Conservation (phyloP, 352 stramenopile genomes). For the Phytophthora capsici region DNA sequence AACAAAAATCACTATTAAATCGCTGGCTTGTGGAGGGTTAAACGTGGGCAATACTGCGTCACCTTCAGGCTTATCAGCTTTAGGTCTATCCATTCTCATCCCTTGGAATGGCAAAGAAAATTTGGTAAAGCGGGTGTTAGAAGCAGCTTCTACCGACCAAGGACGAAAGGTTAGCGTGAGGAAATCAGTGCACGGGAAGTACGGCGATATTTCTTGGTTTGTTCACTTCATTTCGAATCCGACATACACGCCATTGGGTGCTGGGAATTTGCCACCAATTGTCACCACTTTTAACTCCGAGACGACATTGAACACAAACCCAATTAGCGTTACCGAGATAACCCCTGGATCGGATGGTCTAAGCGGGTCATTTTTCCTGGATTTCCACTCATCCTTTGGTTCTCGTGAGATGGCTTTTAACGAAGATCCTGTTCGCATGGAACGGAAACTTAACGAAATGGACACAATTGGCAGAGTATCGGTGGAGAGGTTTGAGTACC, state of each 20-base stretch:
- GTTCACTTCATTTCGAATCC: constrained; percentile 95
- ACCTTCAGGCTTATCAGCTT: constrained; percentile 19
- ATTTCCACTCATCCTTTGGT: constrained; percentile 86
- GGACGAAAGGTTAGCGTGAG: constrained; percentile 86
- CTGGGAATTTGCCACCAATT: constrained; percentile 89
- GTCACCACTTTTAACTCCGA: constrained; percentile 44
- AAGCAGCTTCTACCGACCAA: constrained; percentile 54
- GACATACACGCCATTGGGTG: constrained; percentile 88
- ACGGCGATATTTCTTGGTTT: constrained; percentile 94
- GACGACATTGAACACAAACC: constrained; percentile 11
- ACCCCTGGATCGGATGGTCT: constrained; percentile 88
- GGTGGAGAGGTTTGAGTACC: constrained; percentile 90
- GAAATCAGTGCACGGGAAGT: constrained; percentile 93
- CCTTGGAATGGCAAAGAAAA: constrained; percentile 77
- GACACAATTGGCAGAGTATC: constrained; percentile 92
- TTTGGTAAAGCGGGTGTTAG: constrained; percentile 58
- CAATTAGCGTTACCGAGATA: constrained; percentile 87
- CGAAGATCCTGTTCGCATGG: constrained; percentile 82
- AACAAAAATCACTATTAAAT: constrained; percentile 45
- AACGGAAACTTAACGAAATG: constrained; percentile 95
- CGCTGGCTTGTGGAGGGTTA: constrained; percentile 43
- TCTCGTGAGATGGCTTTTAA: constrained; percentile 86
- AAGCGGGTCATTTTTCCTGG: constrained; percentile 89
- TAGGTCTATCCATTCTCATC: constrained; percentile 46
- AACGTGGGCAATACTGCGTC: constrained; percentile 16